A percentile compares a stretch with the other conserved stretches of the same genome.
Evolutionary conservation across 2,329 filamentous ascomycete genomes (phyloP).

Genomic region (Colletotrichum lindemuthianum): DNA sequence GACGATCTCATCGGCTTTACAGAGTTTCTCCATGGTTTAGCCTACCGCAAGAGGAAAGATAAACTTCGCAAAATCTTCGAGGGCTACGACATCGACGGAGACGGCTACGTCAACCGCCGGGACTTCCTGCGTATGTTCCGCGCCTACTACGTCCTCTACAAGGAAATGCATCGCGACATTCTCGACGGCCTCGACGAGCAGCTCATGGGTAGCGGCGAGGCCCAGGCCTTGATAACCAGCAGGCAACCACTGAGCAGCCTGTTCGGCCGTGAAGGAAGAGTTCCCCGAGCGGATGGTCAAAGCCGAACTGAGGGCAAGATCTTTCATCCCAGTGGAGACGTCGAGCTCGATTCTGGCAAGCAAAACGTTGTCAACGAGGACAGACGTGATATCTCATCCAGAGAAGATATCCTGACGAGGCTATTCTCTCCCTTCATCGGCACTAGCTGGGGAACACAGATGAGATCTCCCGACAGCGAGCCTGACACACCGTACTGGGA

Average conservation of each 20-base stretch:
- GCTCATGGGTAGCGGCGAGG: constrained; percentile 77
- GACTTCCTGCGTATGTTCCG: constrained; percentile 93
- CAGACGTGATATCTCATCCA: constrained; percentile 67
- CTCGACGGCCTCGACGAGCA: constrained; percentile 82
- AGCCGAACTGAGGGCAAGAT: constrained; percentile 74
- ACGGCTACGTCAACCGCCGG: constrained; percentile 84
- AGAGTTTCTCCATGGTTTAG: constrained; percentile 87
- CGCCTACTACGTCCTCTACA: constrained; percentile 90
- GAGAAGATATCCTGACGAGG: constrained; percentile 68
- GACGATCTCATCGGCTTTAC: constrained; percentile 92
- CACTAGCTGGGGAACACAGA: constrained; percentile 41
- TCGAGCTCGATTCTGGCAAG: constrained; percentile 69
- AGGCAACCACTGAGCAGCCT: constrained; percentile 79
- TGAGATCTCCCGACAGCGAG: constrained; percentile 42
- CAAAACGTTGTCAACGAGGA: constrained; percentile 67
- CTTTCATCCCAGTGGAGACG: constrained; percentile 69
- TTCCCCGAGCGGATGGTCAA: constrained; percentile 71
- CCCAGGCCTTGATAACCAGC: constrained; percentile 78
- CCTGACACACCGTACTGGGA: constrained; percentile 53
- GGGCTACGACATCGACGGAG: constrained; percentile 89
- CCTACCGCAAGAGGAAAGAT: constrained; percentile 74
- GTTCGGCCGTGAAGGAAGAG: constrained; percentile 77
- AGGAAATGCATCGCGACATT: constrained; percentile 88
- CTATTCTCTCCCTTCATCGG: constrained; percentile 53
- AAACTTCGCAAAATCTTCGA: constrained; percentile 81